Evolutionary conservation across 1,284 basidiomycete species (phyloP), one percentile per base, ranked within the genome.

Genomic region (Apiotrichum porosum): DNA sequence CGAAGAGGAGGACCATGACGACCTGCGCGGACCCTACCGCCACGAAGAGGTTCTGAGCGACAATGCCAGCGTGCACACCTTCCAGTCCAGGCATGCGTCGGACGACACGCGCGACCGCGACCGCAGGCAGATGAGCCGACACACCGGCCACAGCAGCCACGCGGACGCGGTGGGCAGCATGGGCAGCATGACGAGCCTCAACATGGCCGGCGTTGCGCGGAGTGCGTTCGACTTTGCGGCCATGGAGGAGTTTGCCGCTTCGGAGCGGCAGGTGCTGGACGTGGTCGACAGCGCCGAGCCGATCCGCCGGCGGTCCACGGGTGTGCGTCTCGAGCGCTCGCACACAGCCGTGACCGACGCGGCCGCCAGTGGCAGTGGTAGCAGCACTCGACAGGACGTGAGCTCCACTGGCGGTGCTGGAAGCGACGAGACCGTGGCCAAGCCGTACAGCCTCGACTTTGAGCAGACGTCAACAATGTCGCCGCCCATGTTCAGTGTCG

Each of bases 241-340:
- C 0, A 84, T 95, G 80, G 92, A 95, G 63, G 80, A 81, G 14
- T 95, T 85, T 69, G 87, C 86, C 0, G 72, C 73, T 0, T 78
- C 79, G 21, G 91, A 95, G 72, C 85, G 86, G 60, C 61, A 68
- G 31, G 56, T 62, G 32, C 47, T 66, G 64, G 77, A 49, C 69
- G 45, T 75, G 83, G 1, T 81, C 81, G 21, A 47, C 43, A 35
- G 12, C 12, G 26, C 6, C 8, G 8, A 56, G 39, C 32, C 33
- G 15, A 2, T 21, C 13, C 34, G 30, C 14, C 17, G 45, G 23
- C 41, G 47, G 36, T 33, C 33, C 36, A 42, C 42, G 12, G 37
- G 41, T 38, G 32, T 30, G 41, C 31, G 21, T 33, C 18, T 41
- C 35, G n/a, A 38, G 35, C 15, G 38, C 34, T 3, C 26, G 12